Evolutionary conservation across 2,329 filamentous ascomycete genomes (phyloP), one percentile per base, ranked within the genome.

Genomic region (Curvularia verruculosa): DNA sequence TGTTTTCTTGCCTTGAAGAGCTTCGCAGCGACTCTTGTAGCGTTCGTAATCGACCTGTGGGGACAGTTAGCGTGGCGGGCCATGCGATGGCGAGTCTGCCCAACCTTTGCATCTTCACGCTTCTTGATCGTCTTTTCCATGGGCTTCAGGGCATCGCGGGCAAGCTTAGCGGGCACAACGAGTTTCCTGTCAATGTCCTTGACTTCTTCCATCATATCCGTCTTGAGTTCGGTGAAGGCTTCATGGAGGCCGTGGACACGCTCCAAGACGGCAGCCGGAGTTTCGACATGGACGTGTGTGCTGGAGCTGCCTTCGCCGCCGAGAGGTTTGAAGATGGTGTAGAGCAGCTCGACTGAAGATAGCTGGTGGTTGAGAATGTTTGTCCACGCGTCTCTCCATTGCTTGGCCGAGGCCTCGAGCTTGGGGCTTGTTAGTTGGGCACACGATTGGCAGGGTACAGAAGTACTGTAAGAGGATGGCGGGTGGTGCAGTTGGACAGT

Each of bases 101-200:
- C 9, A 58, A 84, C 83, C 78, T 91, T 88, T 77, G 87, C 90
- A 68, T 93, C 90, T 71, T 95, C 90, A 45, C 92, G 82, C 75
- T 91, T 92, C 78, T 94, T 95, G 70, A 96, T 91, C 1, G 87
- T 88, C 78, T 92, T 95, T 69, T 89, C 88, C 72, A 95, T 82
- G 2, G 89, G 87, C 63, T 87, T 85, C 58, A 94, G 82, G 52
- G 80, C 85, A 50, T 88, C 85, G 67, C 86, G 89, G 7, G 89
- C 89, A 50, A 89, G 84, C 55, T 84, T 85, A 3, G 88, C 89
- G 0, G 91, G 90, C 56, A 82, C 82, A 51, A 93, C 84, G 61
- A 95, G 84, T 63, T 86, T 85, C 9, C 81, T 78, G 63, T 94
- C 89, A 62, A 96, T 89, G 65, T 86, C 82, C 54, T 79, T 81